Evolutionary conservation across 1,284 basidiomycete genomes (phyloP).

Genomic region (Bjerkandera adusta): DNA sequence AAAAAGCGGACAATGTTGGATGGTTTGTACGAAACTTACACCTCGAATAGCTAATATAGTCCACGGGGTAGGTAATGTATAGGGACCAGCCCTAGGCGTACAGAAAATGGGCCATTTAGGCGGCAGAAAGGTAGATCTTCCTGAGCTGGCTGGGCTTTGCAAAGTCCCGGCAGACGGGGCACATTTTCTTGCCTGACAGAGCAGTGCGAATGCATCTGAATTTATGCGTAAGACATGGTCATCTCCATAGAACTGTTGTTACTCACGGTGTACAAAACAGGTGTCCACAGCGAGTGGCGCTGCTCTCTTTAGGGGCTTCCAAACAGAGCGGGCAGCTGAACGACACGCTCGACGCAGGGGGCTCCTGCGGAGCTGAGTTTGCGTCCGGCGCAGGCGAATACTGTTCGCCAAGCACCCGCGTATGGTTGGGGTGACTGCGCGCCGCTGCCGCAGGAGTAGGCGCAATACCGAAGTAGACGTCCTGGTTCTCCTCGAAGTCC

Average conservation of each 20-base stretch:
- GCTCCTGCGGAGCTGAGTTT: background rate
- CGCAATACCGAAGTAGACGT: constrained; percentile 16
- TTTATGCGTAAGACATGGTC: background rate
- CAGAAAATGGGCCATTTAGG: no score
- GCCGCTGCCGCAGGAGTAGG: constrained; percentile 11
- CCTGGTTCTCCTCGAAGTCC: constrained; percentile 19
- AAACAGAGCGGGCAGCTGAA: constrained; percentile 29
- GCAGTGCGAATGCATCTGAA: constrained; percentile 25
- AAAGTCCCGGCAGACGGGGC: constrained; percentile 27
- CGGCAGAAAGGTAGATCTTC: constrained; percentile 21
- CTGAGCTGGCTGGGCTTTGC: constrained; percentile 21
- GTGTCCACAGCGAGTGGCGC: constrained; percentile 27
- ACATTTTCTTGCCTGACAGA: constrained; percentile 19
- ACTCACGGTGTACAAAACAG: constrained; percentile 30
- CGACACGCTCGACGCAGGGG: constrained; percentile 6
- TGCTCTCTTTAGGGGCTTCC: constrained; percentile 22
- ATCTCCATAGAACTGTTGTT: background rate
- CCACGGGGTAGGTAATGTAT: background rate
- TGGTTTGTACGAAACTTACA: no score
- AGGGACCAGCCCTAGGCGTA: no score
- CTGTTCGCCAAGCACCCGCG: background rate
- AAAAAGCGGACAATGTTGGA: no score
- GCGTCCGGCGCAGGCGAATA: background rate
- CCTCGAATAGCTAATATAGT: no score
- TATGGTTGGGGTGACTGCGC: background rate